Percentiles rank a stretch among this genome's conserved stretches.
Conservation (phyloP, 2,329 filamentous ascomycete species). For the Nemania diffusa region DNA sequence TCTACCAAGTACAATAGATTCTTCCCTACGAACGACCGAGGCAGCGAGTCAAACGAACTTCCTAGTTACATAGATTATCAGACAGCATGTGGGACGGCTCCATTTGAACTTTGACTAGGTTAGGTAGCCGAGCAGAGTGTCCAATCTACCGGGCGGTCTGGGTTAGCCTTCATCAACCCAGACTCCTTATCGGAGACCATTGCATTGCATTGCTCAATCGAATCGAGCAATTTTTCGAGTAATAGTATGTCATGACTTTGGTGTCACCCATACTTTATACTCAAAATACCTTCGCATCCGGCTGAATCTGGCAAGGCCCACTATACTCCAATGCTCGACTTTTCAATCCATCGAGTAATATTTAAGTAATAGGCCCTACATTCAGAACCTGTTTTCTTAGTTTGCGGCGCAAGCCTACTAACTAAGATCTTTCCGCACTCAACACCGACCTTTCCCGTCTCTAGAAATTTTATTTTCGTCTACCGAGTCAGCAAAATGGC, state of each 20-base stretch:
- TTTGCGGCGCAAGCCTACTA: background rate
- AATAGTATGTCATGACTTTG: slow-evolving; percentile 32
- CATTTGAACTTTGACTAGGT: slow-evolving; percentile 1
- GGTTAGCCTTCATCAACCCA: background rate
- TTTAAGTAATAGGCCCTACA: slow-evolving; percentile 31
- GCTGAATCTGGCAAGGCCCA: slow-evolving; percentile 33
- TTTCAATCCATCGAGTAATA: slow-evolving; percentile 34
- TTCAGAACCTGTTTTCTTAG: background rate
- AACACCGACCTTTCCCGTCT: background rate
- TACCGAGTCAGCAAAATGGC: slow-evolving; percentile 7
- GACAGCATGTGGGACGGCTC: slow-evolving; percentile 6
- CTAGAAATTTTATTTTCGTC: slow-evolving; percentile 12
- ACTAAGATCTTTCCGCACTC: background rate
- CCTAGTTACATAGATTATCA: background rate
- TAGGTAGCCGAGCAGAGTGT: background rate
- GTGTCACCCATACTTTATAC: background rate
- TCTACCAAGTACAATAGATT: background rate
- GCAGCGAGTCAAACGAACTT: background rate
- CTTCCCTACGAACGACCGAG: background rate
- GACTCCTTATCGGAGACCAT: slow-evolving; percentile 42
- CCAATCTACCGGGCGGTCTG: background rate
- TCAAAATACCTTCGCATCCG: slow-evolving; percentile 43
- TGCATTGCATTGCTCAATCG: slow-evolving; percentile 45
- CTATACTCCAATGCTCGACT: background rate
- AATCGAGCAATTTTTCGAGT: slow-evolving; percentile 45